Base-by-base conservation (phyloP, 2,329 filamentous ascomycete genomes). In the Hypocrella siamensis region DNA sequence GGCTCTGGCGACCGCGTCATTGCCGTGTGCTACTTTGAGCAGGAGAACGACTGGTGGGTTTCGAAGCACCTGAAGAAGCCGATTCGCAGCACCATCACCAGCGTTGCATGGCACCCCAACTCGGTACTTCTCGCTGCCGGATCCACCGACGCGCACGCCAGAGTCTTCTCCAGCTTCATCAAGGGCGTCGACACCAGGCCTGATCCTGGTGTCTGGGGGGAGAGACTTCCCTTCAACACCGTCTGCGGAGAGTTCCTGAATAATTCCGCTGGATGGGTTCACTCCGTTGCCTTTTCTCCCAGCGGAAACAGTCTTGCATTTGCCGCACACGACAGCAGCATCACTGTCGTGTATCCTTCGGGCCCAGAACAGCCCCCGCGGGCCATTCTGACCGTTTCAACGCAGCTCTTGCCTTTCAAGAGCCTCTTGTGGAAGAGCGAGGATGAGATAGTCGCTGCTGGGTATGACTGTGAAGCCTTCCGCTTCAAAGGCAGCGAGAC, bases 1-100 rank as follows among this genome's bases (percentile, higher is more conserved):
- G 90, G 90, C 38, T 94, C 86, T 18, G 90, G 90, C 39, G 90
- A 93, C 45, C 78, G 90, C 40, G 80, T 93, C 42, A 93, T 98
- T 47, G 85, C 90, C 26, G 72, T 96, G 45, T 98, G 90, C 67
- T 96, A 96, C 64, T 98, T 98, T 46, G 90, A 98, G 52, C 83
- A 93, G 54, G 90, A 98, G 58, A 94, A 98, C 58, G 86, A 98
- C 64, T 98, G 90, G 90, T 98, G 90, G 90, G 88, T 98, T 26
- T 94, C 86, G 24, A 98, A 98, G 68, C 90, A 98, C 60, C 62
- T 98, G 51, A 96, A 96, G 74, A 98, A 96, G 70, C 90, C 90
- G 15, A 93, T 98, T 47, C 81, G 88, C 43, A 93, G 85, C 54
- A 98, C 90, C 35, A 88, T 98, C 47, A 96, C 90, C 34, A 85